phyloP scores from a whole-genome alignment of 352 stramenopile species.

The Globisporangium mamillatum region DNA sequence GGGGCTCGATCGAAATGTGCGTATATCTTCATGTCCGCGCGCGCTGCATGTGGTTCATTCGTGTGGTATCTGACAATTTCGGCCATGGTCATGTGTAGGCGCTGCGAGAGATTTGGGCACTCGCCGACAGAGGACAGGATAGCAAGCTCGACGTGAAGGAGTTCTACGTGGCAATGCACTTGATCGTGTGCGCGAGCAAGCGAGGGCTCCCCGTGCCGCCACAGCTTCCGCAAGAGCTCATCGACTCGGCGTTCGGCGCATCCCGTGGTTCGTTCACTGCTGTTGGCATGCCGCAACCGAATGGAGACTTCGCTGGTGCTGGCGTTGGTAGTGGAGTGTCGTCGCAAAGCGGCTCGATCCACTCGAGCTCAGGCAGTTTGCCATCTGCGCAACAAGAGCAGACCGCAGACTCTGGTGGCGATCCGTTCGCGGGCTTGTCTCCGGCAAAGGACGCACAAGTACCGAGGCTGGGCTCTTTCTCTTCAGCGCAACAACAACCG shows the following conservation, averaged over 20 bases:
- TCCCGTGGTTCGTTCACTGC: constrained; percentile 15
- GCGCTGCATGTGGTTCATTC: neutral
- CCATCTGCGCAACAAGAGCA: constrained; percentile 13
- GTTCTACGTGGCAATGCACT: constrained; percentile 96
- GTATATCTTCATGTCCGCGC: neutral
- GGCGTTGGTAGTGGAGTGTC: neutral
- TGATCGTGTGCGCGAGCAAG: constrained; percentile 95
- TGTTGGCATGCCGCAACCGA: neutral
- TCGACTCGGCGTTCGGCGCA: constrained; percentile 54
- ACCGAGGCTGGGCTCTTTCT: constrained; percentile 23
- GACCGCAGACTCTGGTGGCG: constrained; percentile 46
- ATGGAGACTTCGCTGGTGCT: constrained; percentile 1
- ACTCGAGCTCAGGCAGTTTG: neutral
- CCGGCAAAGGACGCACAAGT: constrained; percentile 29
- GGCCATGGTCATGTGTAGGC: constrained; percentile 24
- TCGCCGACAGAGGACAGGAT: constrained; percentile 90
- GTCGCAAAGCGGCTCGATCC: constrained; percentile 23
- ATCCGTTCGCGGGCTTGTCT: constrained; percentile 57
- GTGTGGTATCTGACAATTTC: neutral
- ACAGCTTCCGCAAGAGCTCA: constrained; percentile 66
- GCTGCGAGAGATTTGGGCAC: constrained; percentile 90
- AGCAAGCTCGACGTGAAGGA: constrained; percentile 91
- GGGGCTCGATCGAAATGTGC: constrained; percentile 84
- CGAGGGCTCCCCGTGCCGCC: constrained; percentile 72
- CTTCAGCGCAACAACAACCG: constrained; percentile 21